Base-by-base conservation (phyloP, 208 protist species). In the Crithidia acanthocephali region DNA sequence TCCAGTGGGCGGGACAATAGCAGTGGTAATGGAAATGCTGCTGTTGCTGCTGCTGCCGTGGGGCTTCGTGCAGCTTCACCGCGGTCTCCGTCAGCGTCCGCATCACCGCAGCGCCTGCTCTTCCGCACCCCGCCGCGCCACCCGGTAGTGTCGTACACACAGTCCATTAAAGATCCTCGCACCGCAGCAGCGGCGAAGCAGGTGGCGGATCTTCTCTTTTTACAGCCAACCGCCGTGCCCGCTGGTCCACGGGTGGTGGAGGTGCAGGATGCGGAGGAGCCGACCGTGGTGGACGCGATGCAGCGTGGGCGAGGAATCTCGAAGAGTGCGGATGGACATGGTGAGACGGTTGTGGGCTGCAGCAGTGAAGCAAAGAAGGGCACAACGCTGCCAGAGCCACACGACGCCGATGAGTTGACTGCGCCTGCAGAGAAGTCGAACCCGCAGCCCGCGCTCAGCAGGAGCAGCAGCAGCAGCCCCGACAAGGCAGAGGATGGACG, bases 61-160 rank as follows among this genome's bases (percentile, higher is more conserved):
- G n/a, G n/a, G n/a, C n/a, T n/a, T n/a, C n/a, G n/a, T n/a, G n/a
- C n/a, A n/a, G n/a, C n/a, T n/a, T n/a, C n/a, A n/a, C n/a, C n/a
- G n/a, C n/a, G n/a, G n/a, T n/a, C 44, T 22, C 44, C 44, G 44
- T 4, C 18, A n/a, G 18, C n/a, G 27, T 3, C 20, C 1, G 2
- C 50, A 0, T 68, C 62, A 15, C 62, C 62, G 0, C 62, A 68
- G 23, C 62, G 35, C 22, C 62, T 68, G 0, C 50, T 68, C 23
- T 68, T 68, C 23, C 9, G 32, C 23, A 68, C 62, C 8, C 62
- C 62, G n/a, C 62, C 62, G 15, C 62, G 62, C 0, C 62, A 68
- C 25, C 62, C 62, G 4, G 47, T 56, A n/a, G 47, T 27, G 40
- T 27, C 50, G 22, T 68, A 68, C 62, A 33, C 48, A 35, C 62